Conservation (phyloP, 495 filamentous ascomycete genomes). For the Xylaria telfairii region DNA sequence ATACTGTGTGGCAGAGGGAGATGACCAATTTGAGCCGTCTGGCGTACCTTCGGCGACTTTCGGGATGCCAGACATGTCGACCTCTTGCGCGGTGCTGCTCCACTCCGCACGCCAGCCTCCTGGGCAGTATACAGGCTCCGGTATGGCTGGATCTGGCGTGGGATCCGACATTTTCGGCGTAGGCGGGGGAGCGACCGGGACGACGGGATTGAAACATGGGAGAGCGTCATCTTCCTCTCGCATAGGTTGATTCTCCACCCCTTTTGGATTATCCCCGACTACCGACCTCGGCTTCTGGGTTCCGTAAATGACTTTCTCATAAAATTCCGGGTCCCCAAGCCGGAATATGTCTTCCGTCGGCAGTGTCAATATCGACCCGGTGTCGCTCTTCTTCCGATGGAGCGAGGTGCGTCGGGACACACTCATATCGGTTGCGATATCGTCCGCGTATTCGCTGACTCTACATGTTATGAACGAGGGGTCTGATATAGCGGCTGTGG, state of each 20-base stretch:
- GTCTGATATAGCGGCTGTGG: conserved; percentile 30
- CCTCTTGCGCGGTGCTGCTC: conserved; percentile 28
- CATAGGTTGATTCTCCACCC: neutral
- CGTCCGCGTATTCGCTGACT: conserved; percentile 27
- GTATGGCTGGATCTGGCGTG: conserved; percentile 12
- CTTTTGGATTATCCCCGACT: neutral
- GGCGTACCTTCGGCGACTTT: neutral
- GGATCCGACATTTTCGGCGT: neutral
- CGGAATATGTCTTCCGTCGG: conserved; percentile 36
- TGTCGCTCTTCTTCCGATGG: conserved; percentile 33
- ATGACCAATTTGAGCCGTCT: conserved; percentile 1
- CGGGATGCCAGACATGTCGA: neutral
- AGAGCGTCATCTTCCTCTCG: neutral
- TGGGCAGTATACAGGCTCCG: conserved; percentile 33
- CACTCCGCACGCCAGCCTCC: conserved; percentile 39
- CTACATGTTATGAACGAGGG: conserved; percentile 30
- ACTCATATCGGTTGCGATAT: conserved; percentile 33
- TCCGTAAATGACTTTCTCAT: neutral
- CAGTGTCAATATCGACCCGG: conserved; percentile 33
- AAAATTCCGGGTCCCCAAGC: conserved; percentile 21
- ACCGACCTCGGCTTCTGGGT: neutral
- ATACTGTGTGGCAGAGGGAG: neutral
- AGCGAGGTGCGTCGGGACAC: conserved; percentile 39
- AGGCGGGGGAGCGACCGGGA: neutral
- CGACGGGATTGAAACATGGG: neutral